phyloP scores from a whole-genome alignment of 371 early-diverging fungal genomes.

The Apophysomyces trapeziformis region DNA sequence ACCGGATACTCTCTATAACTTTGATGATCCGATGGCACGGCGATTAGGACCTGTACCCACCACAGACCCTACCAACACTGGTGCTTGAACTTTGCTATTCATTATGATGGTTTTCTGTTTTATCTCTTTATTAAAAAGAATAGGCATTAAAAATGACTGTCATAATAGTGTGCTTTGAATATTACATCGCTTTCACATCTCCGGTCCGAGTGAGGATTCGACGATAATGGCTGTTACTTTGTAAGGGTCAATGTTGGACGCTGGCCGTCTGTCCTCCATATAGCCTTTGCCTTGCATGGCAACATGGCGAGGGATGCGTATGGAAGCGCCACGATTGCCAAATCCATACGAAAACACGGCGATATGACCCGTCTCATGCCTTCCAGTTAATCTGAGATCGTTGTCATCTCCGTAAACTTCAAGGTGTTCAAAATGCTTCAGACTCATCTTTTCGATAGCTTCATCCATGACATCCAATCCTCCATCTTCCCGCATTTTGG shows the following conservation, averaged over 20 bases:
- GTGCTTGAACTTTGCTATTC: slow-evolving; percentile 17
- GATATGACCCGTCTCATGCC: slow-evolving; percentile 60
- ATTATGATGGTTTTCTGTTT: not conserved
- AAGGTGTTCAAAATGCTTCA: slow-evolving; percentile 52
- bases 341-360: slow-evolving; percentile 53
- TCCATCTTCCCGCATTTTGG: slow-evolving; percentile 52
- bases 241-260: slow-evolving; percentile 62
- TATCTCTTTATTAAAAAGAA: not conserved
- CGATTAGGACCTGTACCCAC: slow-evolving; percentile 35
- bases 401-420: slow-evolving; percentile 63
- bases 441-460: slow-evolving; percentile 53
- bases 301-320: slow-evolving; percentile 59
- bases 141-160: not conserved
- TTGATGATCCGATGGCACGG: slow-evolving; percentile 39
- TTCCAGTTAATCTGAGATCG: slow-evolving; percentile 56
- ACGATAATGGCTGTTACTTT: slow-evolving; percentile 55
- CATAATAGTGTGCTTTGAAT: not conserved
- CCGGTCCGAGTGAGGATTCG: slow-evolving; percentile 37
- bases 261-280: slow-evolving; percentile 56
- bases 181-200: not conserved
- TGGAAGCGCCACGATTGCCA: slow-evolving; percentile 60
- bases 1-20: slow-evolving; percentile 30
- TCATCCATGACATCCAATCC: slow-evolving; percentile 55
- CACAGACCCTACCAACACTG: slow-evolving; percentile 36
- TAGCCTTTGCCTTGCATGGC: slow-evolving; percentile 57